Evolutionary conservation across 1,139 yeast species (phyloP).

Genomic region (Taphrina communis): DNA sequence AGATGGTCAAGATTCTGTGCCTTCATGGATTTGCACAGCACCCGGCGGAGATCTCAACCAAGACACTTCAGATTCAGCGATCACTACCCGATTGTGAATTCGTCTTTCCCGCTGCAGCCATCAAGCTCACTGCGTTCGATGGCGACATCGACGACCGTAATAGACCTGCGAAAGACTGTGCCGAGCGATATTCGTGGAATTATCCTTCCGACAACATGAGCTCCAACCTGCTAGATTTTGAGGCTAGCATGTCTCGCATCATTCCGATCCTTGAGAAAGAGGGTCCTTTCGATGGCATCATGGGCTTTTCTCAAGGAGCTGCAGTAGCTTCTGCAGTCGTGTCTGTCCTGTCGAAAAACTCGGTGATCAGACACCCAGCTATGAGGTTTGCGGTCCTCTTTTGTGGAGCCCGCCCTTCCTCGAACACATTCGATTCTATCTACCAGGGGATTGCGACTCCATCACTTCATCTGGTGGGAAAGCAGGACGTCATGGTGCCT

Average conservation of each 20-base stretch:
- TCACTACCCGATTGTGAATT: constrained; percentile 17
- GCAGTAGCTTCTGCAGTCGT: constrained; percentile 63
- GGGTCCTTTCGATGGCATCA: constrained; percentile 87
- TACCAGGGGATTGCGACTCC: constrained; percentile 59
- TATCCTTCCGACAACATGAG: constrained; percentile 22
- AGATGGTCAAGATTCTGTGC: constrained; percentile 56
- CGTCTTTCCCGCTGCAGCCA: constrained; percentile 22
- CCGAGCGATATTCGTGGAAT: constrained; percentile 30
- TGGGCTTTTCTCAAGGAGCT: constrained; percentile 95
- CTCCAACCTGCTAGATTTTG: constrained; percentile 24
- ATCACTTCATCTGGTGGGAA: constrained; percentile 79
- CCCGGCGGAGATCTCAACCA: constrained; percentile 30
- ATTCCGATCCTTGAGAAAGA: constrained; percentile 60
- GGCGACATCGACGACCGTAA: constrained; percentile 30
- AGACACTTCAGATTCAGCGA: constrained; percentile 19
- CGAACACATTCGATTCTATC: constrained; percentile 59
- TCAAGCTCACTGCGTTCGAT: constrained; percentile 26
- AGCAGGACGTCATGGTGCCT: constrained; percentile 83
- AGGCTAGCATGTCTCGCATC: constrained; percentile 12
- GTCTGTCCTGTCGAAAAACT: constrained; percentile 43
- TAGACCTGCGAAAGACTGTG: not conserved
- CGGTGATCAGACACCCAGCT: constrained; percentile 54
- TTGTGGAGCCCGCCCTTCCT: constrained; percentile 74
- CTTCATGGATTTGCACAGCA: constrained; percentile 61
- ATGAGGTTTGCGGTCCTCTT: constrained; percentile 77